phyloP scores from a whole-genome alignment of 495 filamentous ascomycete genomes.

The Podospora pseudopauciseta region DNA sequence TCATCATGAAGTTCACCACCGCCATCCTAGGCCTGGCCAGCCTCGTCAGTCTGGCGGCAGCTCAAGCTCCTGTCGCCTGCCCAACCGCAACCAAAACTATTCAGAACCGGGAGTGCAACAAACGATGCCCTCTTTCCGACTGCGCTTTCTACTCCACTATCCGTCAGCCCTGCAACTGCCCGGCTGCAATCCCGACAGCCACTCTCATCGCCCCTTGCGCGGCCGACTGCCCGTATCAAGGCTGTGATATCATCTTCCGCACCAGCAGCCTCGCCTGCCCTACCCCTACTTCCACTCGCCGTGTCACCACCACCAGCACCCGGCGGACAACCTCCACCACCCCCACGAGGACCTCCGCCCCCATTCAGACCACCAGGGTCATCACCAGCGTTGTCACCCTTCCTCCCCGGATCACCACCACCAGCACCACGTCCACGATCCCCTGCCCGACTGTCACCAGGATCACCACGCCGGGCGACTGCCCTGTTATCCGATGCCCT shows the following conservation, averaged over 20 bases:
- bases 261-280: slow-evolving; percentile 23
- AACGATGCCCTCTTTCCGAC: slow-evolving; percentile 25
- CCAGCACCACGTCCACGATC: slow-evolving; percentile 7
- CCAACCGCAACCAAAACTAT: slow-evolving; percentile 30
- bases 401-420: slow-evolving; percentile 18
- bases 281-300: slow-evolving; percentile 16
- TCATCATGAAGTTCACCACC: slow-evolving; percentile 25
- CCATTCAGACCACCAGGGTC: slow-evolving; percentile 18
- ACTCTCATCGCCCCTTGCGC: slow-evolving; percentile 34
- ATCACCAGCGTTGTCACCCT: slow-evolving; percentile 29
- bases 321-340: slow-evolving; percentile 18
- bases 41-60: slow-evolving; percentile 20
- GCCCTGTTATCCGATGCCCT: slow-evolving; percentile 39
- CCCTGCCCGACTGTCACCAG: slow-evolving; percentile 41
- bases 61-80: slow-evolving; percentile 17
- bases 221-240: slow-evolving; percentile 31
- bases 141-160: slow-evolving; percentile 28
- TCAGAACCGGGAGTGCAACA: slow-evolving; percentile 26
- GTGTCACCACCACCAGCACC: slow-evolving; percentile 6
- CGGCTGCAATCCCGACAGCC: slow-evolving; percentile 28
- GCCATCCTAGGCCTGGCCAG: slow-evolving; percentile 25
- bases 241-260: slow-evolving; percentile 32
- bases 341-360: slow-evolving; percentile 9
- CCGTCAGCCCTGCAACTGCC: slow-evolving; percentile 32
- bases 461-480: slow-evolving; percentile 38